Conservation (phyloP, 192 early-diverging fungal genomes). For the Glomus cerebriforme region DNA sequence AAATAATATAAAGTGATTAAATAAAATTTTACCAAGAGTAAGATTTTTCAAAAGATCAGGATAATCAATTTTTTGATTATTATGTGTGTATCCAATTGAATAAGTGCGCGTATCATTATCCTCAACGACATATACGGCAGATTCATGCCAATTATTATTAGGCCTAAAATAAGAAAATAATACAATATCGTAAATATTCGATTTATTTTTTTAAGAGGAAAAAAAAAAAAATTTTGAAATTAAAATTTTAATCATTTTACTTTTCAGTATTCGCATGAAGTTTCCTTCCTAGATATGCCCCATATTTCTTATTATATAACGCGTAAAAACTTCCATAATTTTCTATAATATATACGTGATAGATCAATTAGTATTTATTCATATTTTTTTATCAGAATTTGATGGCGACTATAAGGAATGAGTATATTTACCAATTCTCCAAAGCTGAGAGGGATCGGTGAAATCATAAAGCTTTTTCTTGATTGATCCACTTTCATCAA, state of each 20-base stretch:
- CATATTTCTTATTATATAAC: constrained; percentile 4
- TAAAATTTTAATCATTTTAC: too few species aligned
- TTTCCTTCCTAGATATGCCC: background rate
- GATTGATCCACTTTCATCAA: background rate
- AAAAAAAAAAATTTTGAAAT: background rate
- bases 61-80: background rate
- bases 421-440: constrained; percentile 3
- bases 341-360: background rate
- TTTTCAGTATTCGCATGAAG: background rate
- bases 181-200: background rate
- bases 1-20: background rate
- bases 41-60: background rate
- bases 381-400: too few species aligned
- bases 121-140: background rate
- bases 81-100: background rate
- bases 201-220: background rate
- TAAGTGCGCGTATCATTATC: background rate
- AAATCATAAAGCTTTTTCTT: constrained; percentile 1
- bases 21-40: background rate
- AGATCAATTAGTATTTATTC: too few species aligned
- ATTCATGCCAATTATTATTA: background rate
- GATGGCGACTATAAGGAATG: background rate
- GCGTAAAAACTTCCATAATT: constrained; percentile 1
- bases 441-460: background rate
- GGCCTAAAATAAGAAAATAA: background rate